A percentile compares a stretch with the other conserved stretches of the same genome.
Conservation (phyloP, 2,329 filamentous ascomycete genomes). For the Penicillium capsulatum region DNA sequence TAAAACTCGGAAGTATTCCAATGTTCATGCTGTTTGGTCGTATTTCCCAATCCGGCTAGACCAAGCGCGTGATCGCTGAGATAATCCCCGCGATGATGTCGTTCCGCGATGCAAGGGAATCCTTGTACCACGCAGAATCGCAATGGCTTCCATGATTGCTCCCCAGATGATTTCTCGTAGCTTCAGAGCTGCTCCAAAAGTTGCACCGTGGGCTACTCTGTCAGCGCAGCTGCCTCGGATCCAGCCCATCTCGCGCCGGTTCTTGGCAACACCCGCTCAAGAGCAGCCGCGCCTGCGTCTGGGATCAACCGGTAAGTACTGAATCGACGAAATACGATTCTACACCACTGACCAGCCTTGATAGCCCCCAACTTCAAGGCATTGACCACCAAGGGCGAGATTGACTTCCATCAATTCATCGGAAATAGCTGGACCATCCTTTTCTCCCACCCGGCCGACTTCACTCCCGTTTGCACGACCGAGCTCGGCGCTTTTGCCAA, state of each 20-base stretch:
- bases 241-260: constrained; percentile 29
- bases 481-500: constrained; percentile 92
- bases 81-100: constrained; percentile 11
- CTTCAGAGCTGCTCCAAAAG: constrained; percentile 23
- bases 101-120: background rate
- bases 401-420: constrained; percentile 68
- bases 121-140: constrained; percentile 1
- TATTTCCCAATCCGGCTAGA: constrained; percentile 13
- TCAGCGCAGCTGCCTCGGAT: constrained; percentile 21
- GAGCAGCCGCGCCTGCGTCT: constrained; percentile 36
- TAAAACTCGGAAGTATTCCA: too few species aligned
- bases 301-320: constrained; percentile 31
- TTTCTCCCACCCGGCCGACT: constrained; percentile 71
- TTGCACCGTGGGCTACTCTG: constrained; percentile 17
- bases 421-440: constrained; percentile 64
- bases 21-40: too few species aligned
- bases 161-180: constrained; percentile 26
- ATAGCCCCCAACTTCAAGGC: constrained; percentile 64
- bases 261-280: constrained; percentile 24
- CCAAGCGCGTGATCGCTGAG: constrained; percentile 10
- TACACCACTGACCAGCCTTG: background rate
- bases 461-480: constrained; percentile 92
- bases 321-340: background rate
- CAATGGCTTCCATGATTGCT: constrained; percentile 28
- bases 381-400: constrained; percentile 60